phyloP scores from a whole-genome alignment of 441 rosid genomes.

The Aquilaria agallochum region DNA sequence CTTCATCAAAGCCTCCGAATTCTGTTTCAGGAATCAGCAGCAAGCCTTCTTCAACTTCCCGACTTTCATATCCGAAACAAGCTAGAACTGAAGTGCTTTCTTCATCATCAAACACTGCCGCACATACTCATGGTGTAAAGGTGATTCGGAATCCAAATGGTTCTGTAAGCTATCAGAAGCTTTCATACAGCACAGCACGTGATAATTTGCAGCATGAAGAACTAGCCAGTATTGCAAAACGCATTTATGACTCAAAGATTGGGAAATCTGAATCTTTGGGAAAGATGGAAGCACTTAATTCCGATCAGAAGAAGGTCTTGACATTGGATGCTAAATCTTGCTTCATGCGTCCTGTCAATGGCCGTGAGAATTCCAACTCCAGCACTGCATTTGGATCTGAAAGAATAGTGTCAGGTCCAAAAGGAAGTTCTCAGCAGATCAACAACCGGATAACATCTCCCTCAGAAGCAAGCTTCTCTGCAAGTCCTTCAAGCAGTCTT shows the following conservation, averaged over 20 bases:
- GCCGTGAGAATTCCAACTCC: constrained; percentile 28
- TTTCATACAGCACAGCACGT: constrained; percentile 13
- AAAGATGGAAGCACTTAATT: constrained; percentile 19
- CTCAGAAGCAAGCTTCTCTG: constrained; percentile 35
- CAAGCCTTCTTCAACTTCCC: constrained; percentile 25
- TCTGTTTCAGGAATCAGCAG: constrained; percentile 19
- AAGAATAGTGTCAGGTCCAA: constrained; percentile 24
- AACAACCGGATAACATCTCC: constrained; percentile 28
- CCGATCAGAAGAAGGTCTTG: constrained; percentile 20
- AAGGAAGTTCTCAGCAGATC: constrained; percentile 21
- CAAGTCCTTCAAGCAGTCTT: constrained; percentile 65
- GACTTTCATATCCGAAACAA: constrained; percentile 38
- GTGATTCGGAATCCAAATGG: constrained; percentile 19
- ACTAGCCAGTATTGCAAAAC: constrained; percentile 26
- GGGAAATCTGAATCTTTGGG: constrained; percentile 25
- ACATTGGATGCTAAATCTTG: constrained; percentile 26
- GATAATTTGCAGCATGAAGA: constrained; percentile 24
- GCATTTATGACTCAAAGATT: constrained; percentile 21
- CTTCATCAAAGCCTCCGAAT: constrained; percentile 42
- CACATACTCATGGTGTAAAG: constrained; percentile 15
- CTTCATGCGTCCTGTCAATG: constrained; percentile 28
- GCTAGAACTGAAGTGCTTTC: constrained; percentile 32
- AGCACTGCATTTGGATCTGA: constrained; percentile 38
- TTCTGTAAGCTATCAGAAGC: constrained; percentile 25
- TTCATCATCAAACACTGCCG: constrained; percentile 16